These are phyloP conservation scores for Coemansia sp. DNA, from an alignment of 192 early-diverging fungal species.

Conservation along the genomic window DNA sequence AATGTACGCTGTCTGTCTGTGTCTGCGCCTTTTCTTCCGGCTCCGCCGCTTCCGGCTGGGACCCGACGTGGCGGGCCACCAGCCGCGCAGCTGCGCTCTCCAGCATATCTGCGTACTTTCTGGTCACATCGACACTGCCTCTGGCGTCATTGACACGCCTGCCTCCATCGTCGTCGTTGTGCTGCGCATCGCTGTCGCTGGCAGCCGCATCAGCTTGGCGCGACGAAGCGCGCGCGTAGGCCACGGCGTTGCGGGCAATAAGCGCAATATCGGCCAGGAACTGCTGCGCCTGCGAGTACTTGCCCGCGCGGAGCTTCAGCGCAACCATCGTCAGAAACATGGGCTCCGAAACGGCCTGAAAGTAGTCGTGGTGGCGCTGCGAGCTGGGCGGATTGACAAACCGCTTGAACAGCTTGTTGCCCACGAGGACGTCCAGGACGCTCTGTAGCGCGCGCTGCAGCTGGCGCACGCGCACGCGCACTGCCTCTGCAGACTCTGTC, in stretches of 20 bases:
- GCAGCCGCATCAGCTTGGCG: background rate
- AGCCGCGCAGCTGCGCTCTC: conserved; percentile 1
- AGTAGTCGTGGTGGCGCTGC: conserved; percentile 50
- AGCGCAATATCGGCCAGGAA: conserved; percentile 49
- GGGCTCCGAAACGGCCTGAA: conserved; percentile 43
- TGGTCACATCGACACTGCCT: background rate
- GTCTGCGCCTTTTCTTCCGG: background rate
- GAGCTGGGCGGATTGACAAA: conserved; percentile 49
- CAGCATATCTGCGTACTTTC: background rate
- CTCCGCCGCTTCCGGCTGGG: background rate
- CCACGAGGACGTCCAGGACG: conserved; percentile 8
- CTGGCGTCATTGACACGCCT: background rate
- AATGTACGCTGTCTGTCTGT: background rate
- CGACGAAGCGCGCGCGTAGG: background rate
- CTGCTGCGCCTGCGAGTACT: conserved; percentile 34
- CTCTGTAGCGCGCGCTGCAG: background rate
- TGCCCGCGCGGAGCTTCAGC: conserved; percentile 37
- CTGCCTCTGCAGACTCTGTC: background rate
- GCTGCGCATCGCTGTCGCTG: background rate
- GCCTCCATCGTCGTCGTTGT: background rate
- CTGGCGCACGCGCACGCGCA: background rate
- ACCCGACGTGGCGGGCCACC: background rate
- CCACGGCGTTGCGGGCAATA: conserved; percentile 30
- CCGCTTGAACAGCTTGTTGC: conserved; percentile 14
- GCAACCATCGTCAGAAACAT: conserved; percentile 56